Conservation (phyloP, 306 rosid genomes). For the Sophora flavescens region DNA sequence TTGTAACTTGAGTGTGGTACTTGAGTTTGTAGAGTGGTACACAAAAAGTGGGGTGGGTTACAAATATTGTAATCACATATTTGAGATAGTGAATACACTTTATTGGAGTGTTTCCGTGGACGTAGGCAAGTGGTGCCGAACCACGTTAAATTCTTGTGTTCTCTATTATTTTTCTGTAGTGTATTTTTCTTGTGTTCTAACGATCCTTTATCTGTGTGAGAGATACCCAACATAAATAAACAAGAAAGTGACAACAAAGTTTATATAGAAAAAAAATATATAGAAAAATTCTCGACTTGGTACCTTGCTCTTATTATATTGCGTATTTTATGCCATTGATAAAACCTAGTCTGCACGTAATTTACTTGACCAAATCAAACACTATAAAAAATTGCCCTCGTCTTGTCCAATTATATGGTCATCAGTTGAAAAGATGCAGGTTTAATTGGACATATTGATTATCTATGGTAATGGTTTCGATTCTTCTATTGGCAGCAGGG, state of each 20-base stretch:
- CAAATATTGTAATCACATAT: no score
- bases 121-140: no score
- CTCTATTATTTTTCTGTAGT: no score
- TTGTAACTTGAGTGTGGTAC: no score
- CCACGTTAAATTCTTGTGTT: no score
- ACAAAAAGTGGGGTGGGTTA: no score
- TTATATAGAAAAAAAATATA: not conserved
- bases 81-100: no score
- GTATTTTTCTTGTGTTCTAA: no score
- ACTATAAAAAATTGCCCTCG: not conserved
- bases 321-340: slow-evolving; percentile 14
- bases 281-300: not conserved
- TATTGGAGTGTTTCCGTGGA: no score
- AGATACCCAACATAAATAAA: no score
- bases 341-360: not conserved
- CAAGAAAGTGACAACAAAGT: slow-evolving; percentile 31
- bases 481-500: not conserved
- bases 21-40: no score
- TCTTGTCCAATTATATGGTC: not conserved
- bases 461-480: not conserved
- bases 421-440: not conserved
- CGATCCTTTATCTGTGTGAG: no score
- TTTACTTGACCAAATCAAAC: slow-evolving; percentile 25
- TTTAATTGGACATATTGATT: not conserved
- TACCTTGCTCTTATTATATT: not conserved